These are phyloP conservation scores for Solanum hybrid DNA, from an alignment of 305 asterid species.

Conservation along the genomic window DNA sequence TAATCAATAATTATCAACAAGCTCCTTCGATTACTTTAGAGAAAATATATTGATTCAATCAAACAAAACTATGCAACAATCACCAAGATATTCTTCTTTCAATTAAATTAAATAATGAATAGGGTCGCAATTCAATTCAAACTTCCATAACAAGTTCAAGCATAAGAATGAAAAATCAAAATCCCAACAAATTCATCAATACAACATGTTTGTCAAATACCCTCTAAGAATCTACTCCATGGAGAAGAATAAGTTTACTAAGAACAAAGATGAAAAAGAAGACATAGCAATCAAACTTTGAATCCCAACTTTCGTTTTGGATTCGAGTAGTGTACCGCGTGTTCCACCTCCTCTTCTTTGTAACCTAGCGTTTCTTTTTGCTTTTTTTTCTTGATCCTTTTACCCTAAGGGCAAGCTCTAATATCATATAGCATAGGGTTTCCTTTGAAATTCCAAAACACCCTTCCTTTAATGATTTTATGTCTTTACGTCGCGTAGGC, in stretches of 20 bases:
- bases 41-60: background rate
- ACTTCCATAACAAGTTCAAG: background rate
- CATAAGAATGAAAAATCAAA: background rate
- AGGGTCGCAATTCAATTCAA: background rate
- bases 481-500: rapidly evolving
- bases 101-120: background rate
- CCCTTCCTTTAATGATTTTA: background rate
- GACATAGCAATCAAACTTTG: no score
- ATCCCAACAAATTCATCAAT: no score
- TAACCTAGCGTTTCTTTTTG: no score
- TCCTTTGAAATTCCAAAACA: background rate
- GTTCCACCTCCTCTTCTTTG: background rate
- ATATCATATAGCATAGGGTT: background rate
- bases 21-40: background rate
- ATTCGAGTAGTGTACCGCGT: no score
- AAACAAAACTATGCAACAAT: background rate
- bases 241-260: no score
- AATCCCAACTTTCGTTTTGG: no score
- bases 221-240: no score
- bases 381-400: no score
- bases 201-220: no score
- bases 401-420: no score
- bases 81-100: background rate
- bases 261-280: no score
- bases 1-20: background rate